Percentiles rank a stretch among this genome's conserved stretches.
These are phyloP conservation scores for Termitomyces eurrhizus DNA, from an alignment of 768 basidiomycete genomes.

Conservation along the genomic window DNA sequence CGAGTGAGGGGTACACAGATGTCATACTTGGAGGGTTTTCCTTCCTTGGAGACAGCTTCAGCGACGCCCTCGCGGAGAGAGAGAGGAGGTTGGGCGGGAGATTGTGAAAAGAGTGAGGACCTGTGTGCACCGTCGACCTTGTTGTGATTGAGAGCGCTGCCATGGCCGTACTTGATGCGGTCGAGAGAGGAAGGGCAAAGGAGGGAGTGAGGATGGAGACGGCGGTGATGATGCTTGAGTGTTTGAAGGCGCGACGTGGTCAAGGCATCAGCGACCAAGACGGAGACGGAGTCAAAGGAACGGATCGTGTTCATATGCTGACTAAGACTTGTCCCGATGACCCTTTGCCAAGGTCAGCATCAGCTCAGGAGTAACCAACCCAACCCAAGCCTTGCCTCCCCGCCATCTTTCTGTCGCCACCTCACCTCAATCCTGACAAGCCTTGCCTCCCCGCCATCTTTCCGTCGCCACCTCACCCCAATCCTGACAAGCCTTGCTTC, in stretches of 20 bases:
- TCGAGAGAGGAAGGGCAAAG: no score
- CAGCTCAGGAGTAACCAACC: no score
- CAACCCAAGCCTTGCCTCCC: no score
- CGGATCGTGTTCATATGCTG: slow-evolving; percentile 65
- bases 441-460: no score
- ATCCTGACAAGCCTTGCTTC: no score
- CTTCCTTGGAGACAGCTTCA: slow-evolving; percentile 90
- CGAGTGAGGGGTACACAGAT: slow-evolving; percentile 86
- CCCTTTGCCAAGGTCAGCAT: no score
- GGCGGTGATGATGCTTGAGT: slow-evolving; percentile 93
- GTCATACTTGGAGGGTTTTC: slow-evolving; percentile 96
- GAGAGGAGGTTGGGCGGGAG: slow-evolving; percentile 78
- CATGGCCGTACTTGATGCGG: slow-evolving; percentile 67
- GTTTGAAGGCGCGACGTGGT: slow-evolving; percentile 80
- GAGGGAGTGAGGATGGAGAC: slow-evolving; percentile 92
- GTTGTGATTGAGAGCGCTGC: slow-evolving; percentile 67
- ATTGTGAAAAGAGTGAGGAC: slow-evolving; percentile 52
- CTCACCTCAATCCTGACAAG: no score
- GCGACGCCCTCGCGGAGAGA: slow-evolving; percentile 92
- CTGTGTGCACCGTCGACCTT: slow-evolving; percentile 75
- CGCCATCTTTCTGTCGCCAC: no score
- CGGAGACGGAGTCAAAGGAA: slow-evolving; percentile 75
- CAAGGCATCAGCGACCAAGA: slow-evolving; percentile 88
- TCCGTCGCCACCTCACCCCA: no score
- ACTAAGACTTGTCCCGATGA: no score